phyloP scores from a whole-genome alignment of 306 rosid genomes.

The Gastrolobium villosum region DNA sequence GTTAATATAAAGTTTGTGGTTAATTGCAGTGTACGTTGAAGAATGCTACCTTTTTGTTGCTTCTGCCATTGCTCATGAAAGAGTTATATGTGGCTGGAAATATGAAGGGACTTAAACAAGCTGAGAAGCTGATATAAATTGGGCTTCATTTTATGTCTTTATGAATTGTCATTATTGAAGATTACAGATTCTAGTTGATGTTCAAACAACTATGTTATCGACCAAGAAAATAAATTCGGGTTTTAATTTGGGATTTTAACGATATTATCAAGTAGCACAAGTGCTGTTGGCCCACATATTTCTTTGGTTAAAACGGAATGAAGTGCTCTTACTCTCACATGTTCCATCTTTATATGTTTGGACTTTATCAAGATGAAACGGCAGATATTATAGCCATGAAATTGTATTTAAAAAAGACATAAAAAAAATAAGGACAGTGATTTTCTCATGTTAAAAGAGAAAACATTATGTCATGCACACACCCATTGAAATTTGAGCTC shows the following conservation, averaged over 20 bases:
- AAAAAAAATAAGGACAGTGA: too few relatives aligned
- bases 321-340: background rate
- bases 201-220: background rate
- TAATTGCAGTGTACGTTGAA: background rate
- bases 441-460: too few relatives aligned
- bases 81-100: background rate
- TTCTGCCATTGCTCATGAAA: conserved; percentile 43
- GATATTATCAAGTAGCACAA: background rate
- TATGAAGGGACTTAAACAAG: background rate
- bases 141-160: background rate
- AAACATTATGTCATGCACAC: too few relatives aligned
- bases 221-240: too few relatives aligned
- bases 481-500: too few relatives aligned
- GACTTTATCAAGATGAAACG: background rate
- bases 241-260: background rate
- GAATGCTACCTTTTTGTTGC: conserved; percentile 42
- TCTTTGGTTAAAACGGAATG: background rate
- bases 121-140: background rate
- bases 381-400: background rate
- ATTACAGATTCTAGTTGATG: background rate
- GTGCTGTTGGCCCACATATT: background rate
- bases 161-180: background rate
- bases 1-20: background rate
- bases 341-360: background rate
- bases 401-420: too few relatives aligned